Conservation (phyloP, 1,139 yeast species). For the Groenewaldozyma auringiensis region DNA sequence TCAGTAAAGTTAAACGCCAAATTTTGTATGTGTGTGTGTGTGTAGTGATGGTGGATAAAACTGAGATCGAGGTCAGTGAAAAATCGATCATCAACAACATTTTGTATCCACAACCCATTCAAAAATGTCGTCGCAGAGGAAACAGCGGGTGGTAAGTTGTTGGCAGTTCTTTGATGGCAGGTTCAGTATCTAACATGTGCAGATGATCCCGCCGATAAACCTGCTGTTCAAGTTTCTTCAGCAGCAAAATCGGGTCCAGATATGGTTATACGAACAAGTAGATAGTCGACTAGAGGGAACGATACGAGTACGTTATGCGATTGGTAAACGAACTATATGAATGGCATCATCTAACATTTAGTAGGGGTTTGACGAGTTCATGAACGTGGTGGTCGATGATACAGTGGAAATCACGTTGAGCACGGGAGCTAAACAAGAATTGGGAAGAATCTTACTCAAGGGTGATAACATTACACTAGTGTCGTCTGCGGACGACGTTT, state of each 20-base stretch:
- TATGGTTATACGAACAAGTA: conserved; percentile 86
- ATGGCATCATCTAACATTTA: not conserved
- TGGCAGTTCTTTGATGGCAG: not conserved
- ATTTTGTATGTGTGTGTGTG: too few relatives aligned
- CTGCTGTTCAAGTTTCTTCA: conserved; percentile 81
- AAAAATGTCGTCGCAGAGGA: conserved; percentile 23
- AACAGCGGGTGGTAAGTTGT: conserved; percentile 33
- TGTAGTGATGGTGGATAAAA: too few relatives aligned
- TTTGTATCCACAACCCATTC: too few relatives aligned
- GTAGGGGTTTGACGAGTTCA: conserved; percentile 91
- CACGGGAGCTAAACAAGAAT: conserved; percentile 37
- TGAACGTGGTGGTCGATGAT: conserved; percentile 91
- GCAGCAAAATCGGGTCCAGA: conserved; percentile 66
- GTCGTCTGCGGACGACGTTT: conserved; percentile 41
- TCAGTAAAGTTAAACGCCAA: too few relatives aligned
- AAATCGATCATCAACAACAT: too few relatives aligned
- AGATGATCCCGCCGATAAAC: conserved; percentile 84
- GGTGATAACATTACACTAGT: conserved; percentile 92
- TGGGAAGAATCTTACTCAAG: conserved; percentile 60
- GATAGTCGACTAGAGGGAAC: conserved; percentile 73
- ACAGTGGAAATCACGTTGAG: conserved; percentile 57
- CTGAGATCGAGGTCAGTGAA: too few relatives aligned
- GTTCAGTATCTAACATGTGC: conserved; percentile 5
- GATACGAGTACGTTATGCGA: conserved; percentile 39
- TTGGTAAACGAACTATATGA: not conserved